These are phyloP conservation scores for Neofusicoccum ribis DNA, from an alignment of 2,329 filamentous ascomycete genomes.

Conservation along the genomic window DNA sequence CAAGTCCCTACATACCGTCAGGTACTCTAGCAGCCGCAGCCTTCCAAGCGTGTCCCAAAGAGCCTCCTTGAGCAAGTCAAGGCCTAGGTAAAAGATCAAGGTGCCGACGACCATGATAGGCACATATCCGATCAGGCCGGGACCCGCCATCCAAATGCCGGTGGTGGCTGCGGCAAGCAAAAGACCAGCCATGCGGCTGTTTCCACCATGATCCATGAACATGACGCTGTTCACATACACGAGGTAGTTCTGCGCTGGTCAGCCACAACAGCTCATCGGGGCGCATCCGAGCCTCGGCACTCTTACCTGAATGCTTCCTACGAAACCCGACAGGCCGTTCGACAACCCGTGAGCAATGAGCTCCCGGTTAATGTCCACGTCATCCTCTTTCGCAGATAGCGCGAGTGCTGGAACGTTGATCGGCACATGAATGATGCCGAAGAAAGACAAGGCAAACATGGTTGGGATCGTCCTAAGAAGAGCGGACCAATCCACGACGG, in stretches of 20 bases:
- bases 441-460: conserved; percentile 97
- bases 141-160: conserved; percentile 80
- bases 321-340: conserved; percentile 82
- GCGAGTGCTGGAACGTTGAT: conserved; percentile 96
- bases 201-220: conserved; percentile 89
- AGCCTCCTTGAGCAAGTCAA: conserved; percentile 87
- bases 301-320: conserved; percentile 74
- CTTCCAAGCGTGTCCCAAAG: conserved; percentile 87
- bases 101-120: conserved; percentile 96
- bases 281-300: background rate
- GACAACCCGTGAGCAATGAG: conserved; percentile 90
- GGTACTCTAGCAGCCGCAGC: conserved; percentile 80
- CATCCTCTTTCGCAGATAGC: conserved; percentile 86
- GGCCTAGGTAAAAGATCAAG: conserved; percentile 90
- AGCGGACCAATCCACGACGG: conserved; percentile 78
- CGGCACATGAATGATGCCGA: conserved; percentile 92
- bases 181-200: conserved; percentile 80
- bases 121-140: conserved; percentile 87
- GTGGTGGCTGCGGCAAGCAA: conserved; percentile 80
- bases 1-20: conserved; percentile 62
- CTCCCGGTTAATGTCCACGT: conserved; percentile 87
- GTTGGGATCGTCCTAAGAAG: conserved; percentile 83
- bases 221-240: conserved; percentile 98
- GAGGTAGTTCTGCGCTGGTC: conserved; percentile 74
- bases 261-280: conserved; percentile 21